phyloP scores from a whole-genome alignment of 306 rosid genomes.

The Pterocarpus santalinus region DNA sequence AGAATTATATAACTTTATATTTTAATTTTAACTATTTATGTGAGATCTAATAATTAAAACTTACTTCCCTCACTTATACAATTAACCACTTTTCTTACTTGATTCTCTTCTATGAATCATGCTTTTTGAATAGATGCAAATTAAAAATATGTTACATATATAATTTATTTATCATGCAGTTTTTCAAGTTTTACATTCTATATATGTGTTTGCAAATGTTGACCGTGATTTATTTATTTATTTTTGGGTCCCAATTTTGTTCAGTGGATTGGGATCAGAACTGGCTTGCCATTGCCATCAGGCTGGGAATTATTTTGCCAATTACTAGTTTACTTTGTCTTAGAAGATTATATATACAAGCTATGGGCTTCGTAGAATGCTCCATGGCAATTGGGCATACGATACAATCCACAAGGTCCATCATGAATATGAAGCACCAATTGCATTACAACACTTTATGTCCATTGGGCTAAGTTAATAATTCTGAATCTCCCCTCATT shows the following conservation, averaged over 20 bases:
- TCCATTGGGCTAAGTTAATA: conserved; percentile 88
- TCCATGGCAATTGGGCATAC: conserved; percentile 81
- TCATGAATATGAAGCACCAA: conserved; percentile 84
- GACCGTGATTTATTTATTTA: neutral
- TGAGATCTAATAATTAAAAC: too few species aligned
- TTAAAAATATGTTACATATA: too few species aligned
- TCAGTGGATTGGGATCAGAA: conserved; percentile 77
- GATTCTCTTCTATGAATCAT: too few species aligned
- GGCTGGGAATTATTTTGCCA: conserved; percentile 78
- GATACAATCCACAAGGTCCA: conserved; percentile 85
- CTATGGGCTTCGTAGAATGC: conserved; percentile 84
- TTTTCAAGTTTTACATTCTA: neutral
- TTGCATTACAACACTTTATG: conserved; percentile 82
- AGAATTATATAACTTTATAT: too few species aligned
- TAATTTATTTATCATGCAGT: too few species aligned
- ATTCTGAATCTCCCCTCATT: conserved; percentile 81
- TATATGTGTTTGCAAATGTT: neutral
- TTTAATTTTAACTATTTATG: too few species aligned
- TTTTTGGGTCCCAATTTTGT: neutral
- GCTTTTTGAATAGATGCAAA: too few species aligned
- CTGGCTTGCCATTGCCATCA: conserved; percentile 79
- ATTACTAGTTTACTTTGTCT: conserved; percentile 67
- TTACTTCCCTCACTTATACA: too few species aligned
- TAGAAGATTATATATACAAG: conserved; percentile 72
- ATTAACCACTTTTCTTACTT: too few species aligned